A percentile compares a stretch with the other conserved stretches of the same genome.
phyloP scores from a whole-genome alignment of 257 asterid genomes.

The Fraxinus anomala region DNA sequence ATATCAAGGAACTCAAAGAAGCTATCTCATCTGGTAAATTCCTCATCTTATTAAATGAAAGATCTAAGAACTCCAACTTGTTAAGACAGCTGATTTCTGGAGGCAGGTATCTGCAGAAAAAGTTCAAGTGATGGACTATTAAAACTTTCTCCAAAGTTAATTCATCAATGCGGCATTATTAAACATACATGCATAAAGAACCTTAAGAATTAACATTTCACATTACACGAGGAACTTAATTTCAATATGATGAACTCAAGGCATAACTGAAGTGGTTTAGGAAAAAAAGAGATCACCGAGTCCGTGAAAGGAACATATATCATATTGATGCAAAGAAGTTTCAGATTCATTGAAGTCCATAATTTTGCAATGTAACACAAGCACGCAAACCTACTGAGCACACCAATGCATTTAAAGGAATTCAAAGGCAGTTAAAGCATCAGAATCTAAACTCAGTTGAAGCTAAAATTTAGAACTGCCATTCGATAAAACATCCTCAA shows the following conservation, averaged over 20 bases:
- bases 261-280: background rate
- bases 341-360: background rate
- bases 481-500: background rate
- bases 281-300: background rate
- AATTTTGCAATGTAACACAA: background rate
- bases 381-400: background rate
- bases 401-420: background rate
- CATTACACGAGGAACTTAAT: background rate
- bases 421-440: background rate
- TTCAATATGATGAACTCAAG: background rate
- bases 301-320: background rate
- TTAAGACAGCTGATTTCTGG: conserved; percentile 82
- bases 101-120: conserved; percentile 81
- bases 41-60: conserved; percentile 93
- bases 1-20: conserved; percentile 53
- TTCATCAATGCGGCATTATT: conserved; percentile 5
- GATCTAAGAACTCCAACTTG: conserved; percentile 78
- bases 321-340: background rate
- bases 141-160: conserved; percentile 17
- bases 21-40: conserved; percentile 78
- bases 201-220: background rate
- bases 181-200: background rate
- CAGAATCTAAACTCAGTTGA: background rate
- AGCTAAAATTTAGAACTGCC: background rate
- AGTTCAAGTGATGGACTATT: conserved; percentile 15